Conservation (phyloP, 225 moss, liverwort and hornwort species). For the Sphagnum contortum region DNA sequence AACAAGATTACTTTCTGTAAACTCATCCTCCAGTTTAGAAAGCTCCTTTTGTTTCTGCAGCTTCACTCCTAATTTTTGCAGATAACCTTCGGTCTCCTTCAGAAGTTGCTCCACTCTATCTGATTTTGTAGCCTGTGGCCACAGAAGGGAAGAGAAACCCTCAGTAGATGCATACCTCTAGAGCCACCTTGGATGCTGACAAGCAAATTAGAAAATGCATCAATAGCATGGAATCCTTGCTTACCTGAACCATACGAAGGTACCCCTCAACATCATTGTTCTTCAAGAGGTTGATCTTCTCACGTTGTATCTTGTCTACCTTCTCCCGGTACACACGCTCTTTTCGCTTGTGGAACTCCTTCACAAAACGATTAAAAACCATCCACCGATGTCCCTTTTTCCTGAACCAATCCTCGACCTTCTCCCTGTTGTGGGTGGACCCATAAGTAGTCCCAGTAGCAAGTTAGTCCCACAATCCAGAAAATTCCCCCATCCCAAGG, state of each 20-base stretch:
- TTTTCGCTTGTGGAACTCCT: slow-evolving; percentile 94
- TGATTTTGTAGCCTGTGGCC: slow-evolving; percentile 83
- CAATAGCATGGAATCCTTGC: slow-evolving; percentile 7
- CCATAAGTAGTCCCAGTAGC: not conserved
- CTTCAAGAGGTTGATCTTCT: slow-evolving; percentile 94
- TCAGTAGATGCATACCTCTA: not conserved
- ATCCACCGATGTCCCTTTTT: slow-evolving; percentile 75
- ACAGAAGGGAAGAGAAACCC: not conserved
- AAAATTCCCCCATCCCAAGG: too few species aligned
- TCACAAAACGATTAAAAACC: slow-evolving; percentile 71
- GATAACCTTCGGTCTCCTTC: slow-evolving; percentile 89
- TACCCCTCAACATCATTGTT: slow-evolving; percentile 99
- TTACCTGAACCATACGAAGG: slow-evolving; percentile 98
- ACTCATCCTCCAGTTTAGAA: slow-evolving; percentile 46
- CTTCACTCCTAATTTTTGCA: slow-evolving; percentile 91
- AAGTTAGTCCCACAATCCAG: not conserved
- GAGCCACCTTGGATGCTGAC: not conserved
- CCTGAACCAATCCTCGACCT: slow-evolving; percentile 82
- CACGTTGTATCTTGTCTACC: slow-evolving; percentile 89
- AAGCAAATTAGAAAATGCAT: too few species aligned
- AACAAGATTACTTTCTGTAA: slow-evolving; percentile 31
- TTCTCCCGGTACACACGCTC: slow-evolving; percentile 89
- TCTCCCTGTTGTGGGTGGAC: slow-evolving; percentile 46
- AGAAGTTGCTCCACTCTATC: slow-evolving; percentile 95
- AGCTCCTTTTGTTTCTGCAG: slow-evolving; percentile 86